phyloP scores from a whole-genome alignment of 768 basidiomycete species.

The Vishniacozyma victoriae region DNA sequence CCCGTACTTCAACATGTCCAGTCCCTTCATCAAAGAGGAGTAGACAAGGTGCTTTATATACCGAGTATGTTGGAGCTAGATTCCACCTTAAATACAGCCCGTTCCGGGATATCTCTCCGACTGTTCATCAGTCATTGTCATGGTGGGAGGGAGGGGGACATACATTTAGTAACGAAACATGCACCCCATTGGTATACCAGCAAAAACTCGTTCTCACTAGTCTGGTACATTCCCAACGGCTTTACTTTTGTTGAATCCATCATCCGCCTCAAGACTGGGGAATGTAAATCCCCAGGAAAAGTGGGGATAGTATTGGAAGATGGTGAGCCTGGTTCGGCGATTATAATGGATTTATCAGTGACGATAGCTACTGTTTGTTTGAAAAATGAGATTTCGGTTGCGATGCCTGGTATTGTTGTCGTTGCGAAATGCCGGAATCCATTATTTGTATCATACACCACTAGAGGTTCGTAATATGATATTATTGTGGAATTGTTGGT shows the following conservation, averaged over 20 bases:
- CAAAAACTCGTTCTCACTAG: slow-evolving; percentile 39
- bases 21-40: slow-evolving; percentile 32
- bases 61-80: slow-evolving; percentile 26
- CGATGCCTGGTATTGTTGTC: slow-evolving; percentile 27
- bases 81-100: slow-evolving; percentile 36
- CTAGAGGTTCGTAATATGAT: slow-evolving; percentile 31
- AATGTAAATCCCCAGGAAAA: slow-evolving; percentile 12
- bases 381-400: slow-evolving; percentile 36
- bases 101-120: slow-evolving; percentile 29
- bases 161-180: slow-evolving; percentile 41
- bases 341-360: slow-evolving; percentile 30
- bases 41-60: slow-evolving; percentile 25
- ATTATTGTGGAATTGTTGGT: slow-evolving; percentile 22
- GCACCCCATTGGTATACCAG: slow-evolving; percentile 37
- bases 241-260: slow-evolving; percentile 8
- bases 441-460: background rate
- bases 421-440: slow-evolving; percentile 29
- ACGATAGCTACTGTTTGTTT: slow-evolving; percentile 34
- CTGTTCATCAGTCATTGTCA: slow-evolving; percentile 10
- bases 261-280: slow-evolving; percentile 21
- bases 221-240: slow-evolving; percentile 38
- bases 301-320: slow-evolving; percentile 27
- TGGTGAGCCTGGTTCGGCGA: slow-evolving; percentile 41
- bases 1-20: slow-evolving; percentile 27
- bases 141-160: slow-evolving; percentile 4